Evolutionary conservation across 202 grass and related monocot genomes (phyloP).

Genomic region (Eragrostis tef): DNA sequence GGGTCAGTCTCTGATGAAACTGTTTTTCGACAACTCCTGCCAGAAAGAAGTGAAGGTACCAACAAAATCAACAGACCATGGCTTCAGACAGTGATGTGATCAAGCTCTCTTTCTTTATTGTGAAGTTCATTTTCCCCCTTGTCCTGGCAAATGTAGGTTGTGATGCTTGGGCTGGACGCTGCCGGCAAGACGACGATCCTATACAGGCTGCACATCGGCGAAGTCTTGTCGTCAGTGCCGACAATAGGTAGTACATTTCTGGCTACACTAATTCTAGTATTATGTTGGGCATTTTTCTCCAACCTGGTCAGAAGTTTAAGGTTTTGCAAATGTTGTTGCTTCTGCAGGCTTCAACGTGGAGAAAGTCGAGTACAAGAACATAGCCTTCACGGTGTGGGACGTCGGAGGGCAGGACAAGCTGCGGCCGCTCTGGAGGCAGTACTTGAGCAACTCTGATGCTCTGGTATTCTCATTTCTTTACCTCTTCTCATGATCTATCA

Average conservation of each 20-base stretch:
- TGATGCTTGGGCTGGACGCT: constrained; percentile 78
- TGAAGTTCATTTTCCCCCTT: neutral
- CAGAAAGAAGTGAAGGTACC: constrained; percentile 56
- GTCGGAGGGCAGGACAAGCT: constrained; percentile 89
- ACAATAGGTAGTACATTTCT: constrained; percentile 56
- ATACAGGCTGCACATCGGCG: constrained; percentile 77
- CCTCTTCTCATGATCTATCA: neutral
- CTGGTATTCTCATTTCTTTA: constrained; percentile 35
- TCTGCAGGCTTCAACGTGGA: constrained; percentile 80
- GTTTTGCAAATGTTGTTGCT: neutral
- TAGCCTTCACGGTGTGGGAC: constrained; percentile 86
- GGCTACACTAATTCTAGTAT: neutral
- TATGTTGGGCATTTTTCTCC: neutral
- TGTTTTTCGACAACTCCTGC: constrained; percentile 63
- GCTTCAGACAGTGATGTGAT: neutral
- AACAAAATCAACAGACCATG: neutral
- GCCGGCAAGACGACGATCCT: constrained; percentile 80
- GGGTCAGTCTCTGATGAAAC: constrained; percentile 63
- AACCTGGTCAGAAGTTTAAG: neutral
- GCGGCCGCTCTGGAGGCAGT: constrained; percentile 75
- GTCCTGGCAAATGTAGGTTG: constrained; percentile 45
- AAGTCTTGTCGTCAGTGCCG: constrained; percentile 73
- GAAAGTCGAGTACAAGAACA: constrained; percentile 79
- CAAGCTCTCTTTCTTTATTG: neutral
- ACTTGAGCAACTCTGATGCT: constrained; percentile 65